Conservation (phyloP, 257 asterid genomes). For the Scutellaria baicalensis region DNA sequence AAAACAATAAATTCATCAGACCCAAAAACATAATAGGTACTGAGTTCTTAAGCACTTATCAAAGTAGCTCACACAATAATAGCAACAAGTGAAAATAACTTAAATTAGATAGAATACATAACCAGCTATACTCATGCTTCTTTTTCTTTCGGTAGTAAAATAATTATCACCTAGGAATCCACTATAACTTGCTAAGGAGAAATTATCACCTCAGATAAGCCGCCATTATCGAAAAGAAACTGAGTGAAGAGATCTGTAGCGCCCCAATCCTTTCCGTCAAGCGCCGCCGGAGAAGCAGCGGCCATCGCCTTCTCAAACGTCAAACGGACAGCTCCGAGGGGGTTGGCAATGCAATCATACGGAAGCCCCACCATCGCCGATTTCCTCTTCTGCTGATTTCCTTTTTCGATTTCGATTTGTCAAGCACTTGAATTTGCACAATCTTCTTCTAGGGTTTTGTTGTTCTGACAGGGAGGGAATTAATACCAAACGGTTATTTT, state of each 20-base stretch:
- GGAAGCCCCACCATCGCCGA: conserved; percentile 67
- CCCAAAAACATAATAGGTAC: not conserved
- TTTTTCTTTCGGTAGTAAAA: not conserved
- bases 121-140: not conserved
- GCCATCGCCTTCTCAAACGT: conserved; percentile 73
- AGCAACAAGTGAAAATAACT: not conserved
- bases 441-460: conserved; percentile 11
- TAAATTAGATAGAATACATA: not conserved
- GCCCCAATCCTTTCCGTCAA: conserved; percentile 87
- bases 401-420: not conserved
- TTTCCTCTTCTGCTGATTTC: not conserved
- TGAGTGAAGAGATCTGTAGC: conserved; percentile 58
- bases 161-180: not conserved
- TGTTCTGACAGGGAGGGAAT: not conserved
- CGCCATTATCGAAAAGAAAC: conserved; percentile 56
- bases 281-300: conserved; percentile 34
- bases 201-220: conserved; percentile 52
- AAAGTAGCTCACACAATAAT: not conserved
- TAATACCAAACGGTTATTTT: conserved; percentile 4
- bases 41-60: not conserved
- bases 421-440: not conserved
- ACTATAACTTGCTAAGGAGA: not conserved
- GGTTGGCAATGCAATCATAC: conserved; percentile 77
- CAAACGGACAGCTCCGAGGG: conserved; percentile 88
- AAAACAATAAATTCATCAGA: not conserved